A percentile compares a stretch with the other conserved stretches of the same genome.
These are phyloP conservation scores for thale cress (Arabidopsis thaliana) DNA, from an alignment of 345 rosid species.

Conservation along the genomic window DNA sequence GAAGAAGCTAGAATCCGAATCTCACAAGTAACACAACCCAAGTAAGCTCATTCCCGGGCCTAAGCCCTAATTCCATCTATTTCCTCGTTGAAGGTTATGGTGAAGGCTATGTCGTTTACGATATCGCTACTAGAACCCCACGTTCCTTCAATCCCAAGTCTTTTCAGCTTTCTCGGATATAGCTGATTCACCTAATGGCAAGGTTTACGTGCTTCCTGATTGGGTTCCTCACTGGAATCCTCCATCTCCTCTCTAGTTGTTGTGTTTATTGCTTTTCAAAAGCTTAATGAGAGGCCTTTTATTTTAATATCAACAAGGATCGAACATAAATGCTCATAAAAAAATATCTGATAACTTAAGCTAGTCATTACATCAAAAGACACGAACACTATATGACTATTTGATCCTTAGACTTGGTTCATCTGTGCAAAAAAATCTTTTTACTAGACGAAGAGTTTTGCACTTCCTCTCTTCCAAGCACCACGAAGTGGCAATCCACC, in stretches of 20 bases:
- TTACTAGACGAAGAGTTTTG: constrained; percentile 58
- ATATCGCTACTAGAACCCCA: constrained; percentile 4
- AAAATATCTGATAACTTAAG: not conserved
- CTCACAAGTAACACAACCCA: constrained; percentile 48
- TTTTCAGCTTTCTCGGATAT: not conserved
- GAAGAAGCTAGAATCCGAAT: constrained; percentile 66
- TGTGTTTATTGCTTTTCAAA: not conserved
- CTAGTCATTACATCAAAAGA: constrained; percentile 12
- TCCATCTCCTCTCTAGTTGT: not conserved
- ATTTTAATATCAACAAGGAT: no score
- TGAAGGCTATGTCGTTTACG: not conserved
- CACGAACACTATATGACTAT: not conserved
- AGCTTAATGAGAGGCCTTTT: no score
- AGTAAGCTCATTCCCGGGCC: constrained; percentile 46
- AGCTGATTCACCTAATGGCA: not conserved
- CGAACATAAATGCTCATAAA: no score
- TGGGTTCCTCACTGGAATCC: not conserved
- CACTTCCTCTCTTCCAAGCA: constrained; percentile 73
- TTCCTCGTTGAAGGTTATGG: not conserved
- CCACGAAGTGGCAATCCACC: constrained; percentile 61
- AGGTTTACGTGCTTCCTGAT: not conserved
- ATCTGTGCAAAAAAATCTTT: not conserved
- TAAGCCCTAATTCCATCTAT: constrained; percentile 19
- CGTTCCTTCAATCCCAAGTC: constrained; percentile 12
- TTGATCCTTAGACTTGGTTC: not conserved